These are phyloP conservation scores for Lipomyces yamadae DNA, from an alignment of 805 yeast genomes.

Conservation along the genomic window DNA sequence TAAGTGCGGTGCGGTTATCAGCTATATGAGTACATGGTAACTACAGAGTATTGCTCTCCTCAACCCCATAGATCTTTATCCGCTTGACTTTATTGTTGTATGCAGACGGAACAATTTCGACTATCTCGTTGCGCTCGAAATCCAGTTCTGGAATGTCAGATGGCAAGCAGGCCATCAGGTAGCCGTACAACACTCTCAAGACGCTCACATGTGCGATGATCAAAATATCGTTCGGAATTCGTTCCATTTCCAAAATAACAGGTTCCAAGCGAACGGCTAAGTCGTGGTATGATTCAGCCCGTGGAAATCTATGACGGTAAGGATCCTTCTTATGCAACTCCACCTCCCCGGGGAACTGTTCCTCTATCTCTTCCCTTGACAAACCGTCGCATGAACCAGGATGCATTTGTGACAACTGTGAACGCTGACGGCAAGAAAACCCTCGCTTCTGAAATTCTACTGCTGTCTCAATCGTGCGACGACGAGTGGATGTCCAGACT, in stretches of 20 bases:
- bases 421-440: conserved; percentile 70
- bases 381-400: conserved; percentile 86
- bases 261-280: conserved; percentile 94
- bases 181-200: conserved; percentile 87
- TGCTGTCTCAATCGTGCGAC: conserved; percentile 81
- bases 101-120: conserved; percentile 86
- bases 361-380: conserved; percentile 61
- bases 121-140: conserved; percentile 81
- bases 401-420: conserved; percentile 83
- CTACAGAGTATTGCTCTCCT: conserved; percentile 18
- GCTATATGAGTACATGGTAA: neutral
- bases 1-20: too few species aligned
- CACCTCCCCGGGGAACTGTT: conserved; percentile 70
- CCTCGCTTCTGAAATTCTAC: conserved; percentile 66
- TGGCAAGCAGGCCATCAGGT: conserved; percentile 89
- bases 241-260: conserved; percentile 87
- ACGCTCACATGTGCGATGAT: conserved; percentile 94
- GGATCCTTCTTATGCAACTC: conserved; percentile 73
- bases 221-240: conserved; percentile 77
- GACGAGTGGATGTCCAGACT: conserved; percentile 95
- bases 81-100: conserved; percentile 72
- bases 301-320: conserved; percentile 87
- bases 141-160: conserved; percentile 79
- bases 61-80: conserved; percentile 43
- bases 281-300: conserved; percentile 96